Conservation (phyloP, 352 stramenopile species). For the Aphanomyces astaci region DNA sequence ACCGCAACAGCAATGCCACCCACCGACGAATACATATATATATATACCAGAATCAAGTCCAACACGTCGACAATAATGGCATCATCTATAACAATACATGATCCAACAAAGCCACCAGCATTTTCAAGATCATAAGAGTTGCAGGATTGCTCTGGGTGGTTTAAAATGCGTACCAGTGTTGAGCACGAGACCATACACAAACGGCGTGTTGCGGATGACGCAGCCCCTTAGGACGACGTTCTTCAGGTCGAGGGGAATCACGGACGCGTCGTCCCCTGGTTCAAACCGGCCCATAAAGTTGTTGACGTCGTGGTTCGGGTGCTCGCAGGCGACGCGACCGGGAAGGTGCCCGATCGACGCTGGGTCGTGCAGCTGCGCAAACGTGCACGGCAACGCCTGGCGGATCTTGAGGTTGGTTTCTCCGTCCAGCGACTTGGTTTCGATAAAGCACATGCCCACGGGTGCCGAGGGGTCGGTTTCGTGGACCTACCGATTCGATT, state of each 20-base stretch:
- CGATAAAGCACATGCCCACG: slow-evolving; percentile 76
- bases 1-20: background rate
- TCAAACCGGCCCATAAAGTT: slow-evolving; percentile 73
- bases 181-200: slow-evolving; percentile 68
- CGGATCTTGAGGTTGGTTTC: slow-evolving; percentile 85
- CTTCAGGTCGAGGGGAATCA: slow-evolving; percentile 80
- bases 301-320: slow-evolving; percentile 85
- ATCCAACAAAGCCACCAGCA: too few species aligned
- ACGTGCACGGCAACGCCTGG: slow-evolving; percentile 71
- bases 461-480: slow-evolving; percentile 52
- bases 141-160: too few species aligned
- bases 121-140: too few species aligned
- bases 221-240: slow-evolving; percentile 72
- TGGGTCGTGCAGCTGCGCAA: slow-evolving; percentile 70
- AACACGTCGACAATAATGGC: too few species aligned
- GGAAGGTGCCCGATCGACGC: slow-evolving; percentile 53
- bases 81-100: too few species aligned
- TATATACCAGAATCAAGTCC: too few species aligned
- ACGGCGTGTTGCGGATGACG: slow-evolving; percentile 78
- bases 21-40: too few species aligned
- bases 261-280: slow-evolving; percentile 51
- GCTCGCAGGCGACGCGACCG: slow-evolving; percentile 61
- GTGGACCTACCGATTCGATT: slow-evolving; percentile 25
- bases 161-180: slow-evolving; percentile 70
- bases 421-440: slow-evolving; percentile 81